Base-by-base conservation (phyloP, 2,329 filamentous ascomycete species). In the Thelonectria rubi region DNA sequence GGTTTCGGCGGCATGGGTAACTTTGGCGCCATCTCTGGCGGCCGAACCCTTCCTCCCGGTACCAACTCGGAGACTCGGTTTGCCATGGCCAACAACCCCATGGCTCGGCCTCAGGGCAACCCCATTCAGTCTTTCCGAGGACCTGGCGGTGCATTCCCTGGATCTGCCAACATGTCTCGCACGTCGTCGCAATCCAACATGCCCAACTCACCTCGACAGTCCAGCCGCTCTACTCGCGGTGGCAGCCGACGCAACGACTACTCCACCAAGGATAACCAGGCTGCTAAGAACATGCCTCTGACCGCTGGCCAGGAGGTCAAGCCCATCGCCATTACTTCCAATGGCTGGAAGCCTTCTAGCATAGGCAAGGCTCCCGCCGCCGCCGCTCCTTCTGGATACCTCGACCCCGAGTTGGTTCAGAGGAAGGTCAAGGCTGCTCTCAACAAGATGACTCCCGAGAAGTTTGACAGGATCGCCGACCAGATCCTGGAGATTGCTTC, bases 381-480 rank as follows among this genome's bases (percentile, higher is more conserved):
- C 45, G 75, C 78, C 39, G 75, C 78, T 5, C 80, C 81, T 53
- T 83, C 78, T 9, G 81, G 82, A 52, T 85, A 92, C 71, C 86
- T 98, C 81, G 88, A 96, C 67, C 94, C 95, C 21, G 92, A 94
- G 72, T 88, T 95, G 83, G 95, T 99, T 60, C 95, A 99, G 82
- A 90, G 94, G 71, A 99, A 99, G 89, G 95, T 99, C 77, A 99
- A 99, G 89, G 91, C 93, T 66, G 92, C 92, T 64, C 84, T 99
- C 73, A 99, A 99, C 88, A 99, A 99, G 90, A 98, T 99, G 95
- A 98, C 95, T 0, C 95, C 95, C 0, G 95, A 99, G 81, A 99
- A 98, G 76, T 99, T 99, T 73, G 94, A 97, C 76, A 93, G 90
- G 81, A 97, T 99, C 69, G 88, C 95, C 7, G 91, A 94, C 65